Percentiles rank a stretch among this genome's conserved stretches.
Evolutionary conservation across 108 stramenopile species (phyloP).

Genomic region (Cyclostephanos invisitatus): DNA sequence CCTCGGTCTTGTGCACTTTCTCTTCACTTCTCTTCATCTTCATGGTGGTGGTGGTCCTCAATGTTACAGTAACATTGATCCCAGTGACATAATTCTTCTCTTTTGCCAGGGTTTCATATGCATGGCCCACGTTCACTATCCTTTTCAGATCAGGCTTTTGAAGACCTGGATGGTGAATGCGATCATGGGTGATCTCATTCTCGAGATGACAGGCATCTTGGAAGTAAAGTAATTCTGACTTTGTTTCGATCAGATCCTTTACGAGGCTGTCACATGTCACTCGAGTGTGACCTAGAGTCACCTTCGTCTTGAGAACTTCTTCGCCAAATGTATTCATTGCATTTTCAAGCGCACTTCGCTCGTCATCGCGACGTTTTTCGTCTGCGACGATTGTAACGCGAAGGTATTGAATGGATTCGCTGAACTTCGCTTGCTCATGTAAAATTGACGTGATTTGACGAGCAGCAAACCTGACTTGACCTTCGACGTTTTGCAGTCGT

Average conservation of each 20-base stretch:
- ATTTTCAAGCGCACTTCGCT: conserved; percentile 20
- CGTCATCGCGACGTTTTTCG: conserved; percentile 30
- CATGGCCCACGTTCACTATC: conserved; percentile 47
- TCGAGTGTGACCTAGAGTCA: conserved; percentile 40
- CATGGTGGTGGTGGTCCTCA: conserved; percentile 8
- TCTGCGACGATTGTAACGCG: conserved; percentile 18
- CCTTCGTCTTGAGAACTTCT: conserved; percentile 45
- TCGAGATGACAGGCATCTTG: conserved; percentile 36
- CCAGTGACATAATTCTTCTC: conserved; percentile 53
- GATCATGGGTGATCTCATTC: conserved; percentile 22
- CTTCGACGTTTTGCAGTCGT: conserved; percentile 24
- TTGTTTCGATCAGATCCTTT: conserved; percentile 30
- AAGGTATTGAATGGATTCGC: conserved; percentile 22
- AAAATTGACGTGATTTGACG: conserved; percentile 16
- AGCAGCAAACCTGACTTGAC: neutral
- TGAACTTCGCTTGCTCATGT: conserved; percentile 34
- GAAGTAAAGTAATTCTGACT: conserved; percentile 31
- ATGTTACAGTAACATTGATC: conserved; percentile 41
- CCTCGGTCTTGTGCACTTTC: conserved; percentile 22
- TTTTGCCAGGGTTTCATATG: conserved; percentile 46
- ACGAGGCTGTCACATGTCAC: conserved; percentile 37
- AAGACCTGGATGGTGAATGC: conserved; percentile 38
- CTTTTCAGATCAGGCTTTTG: conserved; percentile 32
- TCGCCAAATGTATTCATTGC: conserved; percentile 38
- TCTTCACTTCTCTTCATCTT: conserved; percentile 23